Conservation (phyloP, 352 stramenopile species). For the Globisporangium abappressorium region DNA sequence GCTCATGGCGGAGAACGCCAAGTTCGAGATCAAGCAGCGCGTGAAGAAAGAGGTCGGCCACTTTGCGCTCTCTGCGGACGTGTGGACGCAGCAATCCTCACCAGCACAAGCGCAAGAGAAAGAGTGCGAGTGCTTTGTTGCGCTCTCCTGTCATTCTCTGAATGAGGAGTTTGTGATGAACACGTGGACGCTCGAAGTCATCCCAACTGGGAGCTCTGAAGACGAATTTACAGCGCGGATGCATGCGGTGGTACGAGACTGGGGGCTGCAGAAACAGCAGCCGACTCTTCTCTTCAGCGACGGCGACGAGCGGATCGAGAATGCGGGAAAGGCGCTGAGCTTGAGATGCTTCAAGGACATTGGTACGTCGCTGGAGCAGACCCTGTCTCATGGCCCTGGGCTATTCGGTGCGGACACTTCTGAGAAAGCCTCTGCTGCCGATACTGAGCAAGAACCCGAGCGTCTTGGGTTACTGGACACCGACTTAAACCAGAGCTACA, state of each 20-base stretch:
- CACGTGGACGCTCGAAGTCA: slow-evolving; percentile 28
- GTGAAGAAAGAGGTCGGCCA: slow-evolving; percentile 28
- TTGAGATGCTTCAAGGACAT: slow-evolving; percentile 25
- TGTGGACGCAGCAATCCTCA: slow-evolving; percentile 14
- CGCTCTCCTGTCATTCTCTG: slow-evolving; percentile 26
- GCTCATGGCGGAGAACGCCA: slow-evolving; percentile 31
- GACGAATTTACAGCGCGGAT: slow-evolving; percentile 16
- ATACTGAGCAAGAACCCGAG: background rate
- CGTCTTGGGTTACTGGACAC: background rate
- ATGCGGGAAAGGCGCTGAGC: background rate
- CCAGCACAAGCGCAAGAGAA: background rate
- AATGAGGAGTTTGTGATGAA: slow-evolving; percentile 29
- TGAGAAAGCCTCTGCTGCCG: background rate
- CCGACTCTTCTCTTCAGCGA: slow-evolving; percentile 19
- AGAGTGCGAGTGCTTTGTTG: slow-evolving; percentile 16
- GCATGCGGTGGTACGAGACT: slow-evolving; percentile 17
- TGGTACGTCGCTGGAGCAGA: slow-evolving; percentile 13
- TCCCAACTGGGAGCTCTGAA: slow-evolving; percentile 11
- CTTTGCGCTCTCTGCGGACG: slow-evolving; percentile 27
- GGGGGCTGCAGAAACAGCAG: slow-evolving; percentile 20
- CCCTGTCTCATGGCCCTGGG: slow-evolving; percentile 1
- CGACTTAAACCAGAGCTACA: background rate
- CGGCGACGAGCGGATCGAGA: slow-evolving; percentile 10
- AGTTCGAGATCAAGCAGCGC: slow-evolving; percentile 37
- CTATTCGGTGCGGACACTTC: background rate